Evolutionary conservation across 441 rosid genomes (phyloP).

Genomic region (Flueggea neowawraea): DNA sequence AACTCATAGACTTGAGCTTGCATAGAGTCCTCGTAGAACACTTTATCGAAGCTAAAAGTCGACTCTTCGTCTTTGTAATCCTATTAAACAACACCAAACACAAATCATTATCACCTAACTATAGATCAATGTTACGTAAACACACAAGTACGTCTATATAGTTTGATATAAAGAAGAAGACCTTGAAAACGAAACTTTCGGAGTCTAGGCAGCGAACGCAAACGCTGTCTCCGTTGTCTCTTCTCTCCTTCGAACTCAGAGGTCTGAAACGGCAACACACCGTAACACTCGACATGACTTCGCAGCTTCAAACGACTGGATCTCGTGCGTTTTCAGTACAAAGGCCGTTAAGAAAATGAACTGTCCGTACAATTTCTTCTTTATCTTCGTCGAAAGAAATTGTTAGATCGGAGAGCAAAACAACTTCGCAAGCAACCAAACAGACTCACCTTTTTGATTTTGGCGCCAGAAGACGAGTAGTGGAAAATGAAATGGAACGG

Average conservation of each 20-base stretch:
- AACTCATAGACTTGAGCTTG: slow-evolving; percentile 60
- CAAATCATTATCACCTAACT: not conserved
- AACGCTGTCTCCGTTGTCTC: slow-evolving; percentile 30
- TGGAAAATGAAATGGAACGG: no score
- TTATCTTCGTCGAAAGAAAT: no score
- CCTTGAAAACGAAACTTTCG: slow-evolving; percentile 54
- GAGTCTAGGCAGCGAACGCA: slow-evolving; percentile 37
- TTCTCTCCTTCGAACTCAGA: slow-evolving; percentile 46
- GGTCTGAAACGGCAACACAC: slow-evolving; percentile 79
- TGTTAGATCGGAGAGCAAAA: no score
- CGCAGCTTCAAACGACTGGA: not conserved
- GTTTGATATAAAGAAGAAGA: slow-evolving; percentile 1
- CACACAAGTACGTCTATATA: no score
- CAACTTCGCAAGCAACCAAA: no score
- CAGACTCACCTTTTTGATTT: no score
- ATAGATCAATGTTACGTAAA: no score
- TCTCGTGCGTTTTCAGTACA: not conserved
- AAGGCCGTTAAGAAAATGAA: slow-evolving; percentile 6
- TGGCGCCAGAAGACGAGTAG: no score
- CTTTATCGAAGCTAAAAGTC: slow-evolving; percentile 52
- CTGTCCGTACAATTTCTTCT: no score
- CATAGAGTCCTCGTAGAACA: slow-evolving; percentile 51
- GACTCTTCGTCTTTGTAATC: slow-evolving; percentile 72
- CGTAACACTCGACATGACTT: slow-evolving; percentile 44
- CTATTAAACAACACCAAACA: slow-evolving; percentile 17